These are phyloP conservation scores for Acanthamoeba royreba DNA, from an alignment of 208 protist genomes.

Conservation along the genomic window DNA sequence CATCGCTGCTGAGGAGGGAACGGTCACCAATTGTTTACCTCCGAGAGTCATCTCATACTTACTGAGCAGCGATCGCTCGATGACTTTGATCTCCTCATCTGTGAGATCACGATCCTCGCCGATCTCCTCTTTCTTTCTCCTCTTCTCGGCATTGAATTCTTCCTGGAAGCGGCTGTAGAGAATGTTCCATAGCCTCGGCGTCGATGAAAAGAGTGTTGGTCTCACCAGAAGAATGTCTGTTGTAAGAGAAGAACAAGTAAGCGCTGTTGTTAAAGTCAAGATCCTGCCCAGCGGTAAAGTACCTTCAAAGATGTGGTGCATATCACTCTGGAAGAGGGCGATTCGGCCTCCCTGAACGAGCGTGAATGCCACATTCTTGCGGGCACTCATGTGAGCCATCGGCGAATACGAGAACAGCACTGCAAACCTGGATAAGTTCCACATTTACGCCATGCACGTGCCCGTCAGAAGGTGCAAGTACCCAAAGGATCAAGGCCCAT, in stretches of 20 bases:
- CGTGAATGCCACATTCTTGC: constrained; percentile 34
- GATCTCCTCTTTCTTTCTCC: background rate
- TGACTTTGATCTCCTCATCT: background rate
- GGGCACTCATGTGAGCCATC: constrained; percentile 84
- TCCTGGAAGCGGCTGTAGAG: constrained; percentile 68
- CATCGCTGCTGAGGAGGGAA: background rate
- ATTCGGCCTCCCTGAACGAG: background rate
- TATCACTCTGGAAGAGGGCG: constrained; percentile 54
- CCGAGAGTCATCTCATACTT: background rate
- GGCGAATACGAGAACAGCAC: constrained; percentile 80
- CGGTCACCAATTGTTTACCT: background rate
- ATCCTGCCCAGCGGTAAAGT: too few species aligned
- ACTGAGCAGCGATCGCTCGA: background rate
- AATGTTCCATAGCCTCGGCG: constrained; percentile 80
- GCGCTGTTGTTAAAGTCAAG: too few species aligned
- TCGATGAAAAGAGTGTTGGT: constrained; percentile 79
- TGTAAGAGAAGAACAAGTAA: background rate
- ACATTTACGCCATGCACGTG: too few species aligned
- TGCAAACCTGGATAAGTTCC: too few species aligned
- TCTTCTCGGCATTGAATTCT: background rate
- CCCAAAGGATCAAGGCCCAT: background rate
- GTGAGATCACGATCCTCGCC: background rate
- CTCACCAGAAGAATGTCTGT: constrained; percentile 75
- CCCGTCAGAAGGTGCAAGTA: background rate
- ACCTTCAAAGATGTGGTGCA: constrained; percentile 67